Conservation (phyloP, 2,329 filamentous ascomycete genomes). For the Parastagonospora nodorum region DNA sequence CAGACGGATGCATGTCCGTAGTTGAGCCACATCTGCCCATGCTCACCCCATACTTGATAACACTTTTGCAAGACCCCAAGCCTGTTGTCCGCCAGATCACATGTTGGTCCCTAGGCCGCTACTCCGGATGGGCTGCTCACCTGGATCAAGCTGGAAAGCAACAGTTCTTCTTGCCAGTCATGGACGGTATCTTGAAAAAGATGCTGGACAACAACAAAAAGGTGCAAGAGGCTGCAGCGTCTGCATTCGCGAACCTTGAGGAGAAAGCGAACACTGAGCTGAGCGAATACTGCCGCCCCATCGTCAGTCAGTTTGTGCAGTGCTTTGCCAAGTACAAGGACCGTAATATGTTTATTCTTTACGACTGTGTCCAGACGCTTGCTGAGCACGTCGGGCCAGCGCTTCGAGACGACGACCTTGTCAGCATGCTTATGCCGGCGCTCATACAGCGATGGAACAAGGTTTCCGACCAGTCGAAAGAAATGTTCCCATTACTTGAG, state of each 20-base stretch:
- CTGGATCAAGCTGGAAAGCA: constrained; percentile 71
- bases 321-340: constrained; percentile 98
- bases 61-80: constrained; percentile 80
- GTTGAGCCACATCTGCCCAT: constrained; percentile 90
- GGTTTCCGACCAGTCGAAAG: constrained; percentile 84
- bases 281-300: constrained; percentile 84
- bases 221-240: constrained; percentile 94
- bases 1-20: constrained; percentile 89
- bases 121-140: constrained; percentile 88
- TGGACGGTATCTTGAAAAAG: constrained; percentile 91
- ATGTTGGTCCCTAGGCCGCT: constrained; percentile 94
- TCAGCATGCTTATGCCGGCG: constrained; percentile 87
- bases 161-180: constrained; percentile 89
- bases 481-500: constrained; percentile 94
- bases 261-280: constrained; percentile 85
- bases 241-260: constrained; percentile 93
- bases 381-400: constrained; percentile 87
- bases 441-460: constrained; percentile 86
- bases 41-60: constrained; percentile 87
- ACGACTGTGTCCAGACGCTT: constrained; percentile 96
- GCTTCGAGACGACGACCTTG: constrained; percentile 79
- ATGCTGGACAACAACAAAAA: constrained; percentile 99
- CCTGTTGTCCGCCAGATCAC: constrained; percentile 95
- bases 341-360: constrained; percentile 97
- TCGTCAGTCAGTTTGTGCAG: constrained; percentile 86